A percentile compares a stretch with the other conserved stretches of the same genome.
Evolutionary conservation across 371 early-diverging fungal species (phyloP).

Genomic region (Rhizopus microsporus): DNA sequence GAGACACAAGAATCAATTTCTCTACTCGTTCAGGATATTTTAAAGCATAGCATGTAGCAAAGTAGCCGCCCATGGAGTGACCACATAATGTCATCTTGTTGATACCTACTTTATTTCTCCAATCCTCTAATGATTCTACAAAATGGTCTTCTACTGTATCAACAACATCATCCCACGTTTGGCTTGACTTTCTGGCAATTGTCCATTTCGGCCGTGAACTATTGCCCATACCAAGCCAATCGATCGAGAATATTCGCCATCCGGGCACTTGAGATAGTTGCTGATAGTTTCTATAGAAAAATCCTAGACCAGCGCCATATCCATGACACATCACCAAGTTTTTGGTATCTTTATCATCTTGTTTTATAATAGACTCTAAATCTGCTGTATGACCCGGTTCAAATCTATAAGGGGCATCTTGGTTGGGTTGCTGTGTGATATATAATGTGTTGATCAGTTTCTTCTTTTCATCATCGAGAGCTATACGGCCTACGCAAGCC

Average conservation of each 20-base stretch:
- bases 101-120: constrained; percentile 78
- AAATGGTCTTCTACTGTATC: constrained; percentile 78
- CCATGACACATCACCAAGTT: constrained; percentile 89
- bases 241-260: constrained; percentile 75
- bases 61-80: constrained; percentile 89
- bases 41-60: constrained; percentile 83
- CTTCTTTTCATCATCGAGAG: constrained; percentile 44
- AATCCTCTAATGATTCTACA: constrained; percentile 88
- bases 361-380: constrained; percentile 27
- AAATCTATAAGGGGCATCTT: constrained; percentile 26
- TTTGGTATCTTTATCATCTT: constrained; percentile 32
- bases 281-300: constrained; percentile 84
- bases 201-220: constrained; percentile 75
- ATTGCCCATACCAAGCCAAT: constrained; percentile 91
- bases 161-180: constrained; percentile 54
- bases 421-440: constrained; percentile 25
- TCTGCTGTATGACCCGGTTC: constrained; percentile 32
- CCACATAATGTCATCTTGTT: constrained; percentile 85
- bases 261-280: constrained; percentile 66
- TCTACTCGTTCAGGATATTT: constrained; percentile 89
- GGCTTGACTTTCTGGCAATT: constrained; percentile 31
- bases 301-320: constrained; percentile 88
- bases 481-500: constrained; percentile 41
- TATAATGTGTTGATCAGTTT: constrained; percentile 38
- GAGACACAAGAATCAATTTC: constrained; percentile 87